Percentiles rank a stretch among this genome's conserved stretches.
phyloP scores from a whole-genome alignment of 306 rosid species.

The Casuarina equisetifolia region DNA sequence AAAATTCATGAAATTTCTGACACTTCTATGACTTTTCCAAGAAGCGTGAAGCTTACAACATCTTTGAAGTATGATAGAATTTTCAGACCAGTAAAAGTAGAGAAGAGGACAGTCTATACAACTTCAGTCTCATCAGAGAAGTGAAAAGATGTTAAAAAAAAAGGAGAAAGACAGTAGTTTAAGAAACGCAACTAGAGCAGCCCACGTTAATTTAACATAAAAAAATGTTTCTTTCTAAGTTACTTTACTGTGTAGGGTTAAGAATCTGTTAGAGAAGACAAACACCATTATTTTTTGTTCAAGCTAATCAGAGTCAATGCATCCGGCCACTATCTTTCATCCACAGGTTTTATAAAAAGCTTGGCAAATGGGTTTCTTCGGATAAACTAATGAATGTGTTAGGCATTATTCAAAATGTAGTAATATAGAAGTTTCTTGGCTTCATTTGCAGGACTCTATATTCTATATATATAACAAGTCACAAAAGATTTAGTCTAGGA shows the following conservation, averaged over 20 bases:
- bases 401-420: background rate
- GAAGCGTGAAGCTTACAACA: background rate
- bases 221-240: too few relatives aligned
- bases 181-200: too few relatives aligned
- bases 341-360: background rate
- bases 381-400: background rate
- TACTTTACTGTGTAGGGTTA: background rate
- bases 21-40: background rate
- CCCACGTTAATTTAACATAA: too few relatives aligned
- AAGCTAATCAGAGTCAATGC: background rate
- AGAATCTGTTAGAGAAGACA: background rate
- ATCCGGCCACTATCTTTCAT: background rate
- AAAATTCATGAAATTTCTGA: background rate
- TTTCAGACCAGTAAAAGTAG: background rate
- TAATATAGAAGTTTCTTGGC: background rate
- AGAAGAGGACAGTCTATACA: background rate
- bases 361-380: background rate
- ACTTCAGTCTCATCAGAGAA: too few relatives aligned
- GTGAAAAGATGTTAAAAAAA: too few relatives aligned
- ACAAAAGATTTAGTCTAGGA: constrained; percentile 22
- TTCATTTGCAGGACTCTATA: background rate
- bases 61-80: background rate
- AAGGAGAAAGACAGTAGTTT: too few relatives aligned
- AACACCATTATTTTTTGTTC: background rate
- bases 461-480: constrained; percentile 11